Evolutionary conservation across 2,329 filamentous ascomycete species (phyloP), one percentile per base, ranked within the genome.

Genomic region (Ceratocystis ficicola): DNA sequence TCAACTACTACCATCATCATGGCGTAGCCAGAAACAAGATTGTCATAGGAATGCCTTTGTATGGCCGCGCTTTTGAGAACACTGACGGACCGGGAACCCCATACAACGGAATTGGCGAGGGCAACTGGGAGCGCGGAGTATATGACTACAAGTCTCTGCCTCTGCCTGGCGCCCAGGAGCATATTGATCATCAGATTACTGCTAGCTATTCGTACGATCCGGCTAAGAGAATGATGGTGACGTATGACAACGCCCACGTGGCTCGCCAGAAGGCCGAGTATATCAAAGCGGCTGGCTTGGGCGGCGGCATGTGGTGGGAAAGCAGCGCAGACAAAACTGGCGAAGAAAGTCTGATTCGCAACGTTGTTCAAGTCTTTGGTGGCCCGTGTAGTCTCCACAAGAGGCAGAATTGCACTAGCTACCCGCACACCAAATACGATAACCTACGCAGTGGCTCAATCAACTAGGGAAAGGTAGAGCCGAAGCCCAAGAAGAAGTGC

Each of bases 231-330:
- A 85, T 82, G 66, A 82, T 97, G 78, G 82, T 97, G 64, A 87
- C 83, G 55, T 97, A 95, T 73, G 88, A 91, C 73, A 93, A 84
- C 1, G 81, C 85, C 0, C 76, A 78, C 2, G 83, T 91, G 74
- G 87, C 85, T 2, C 78, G 78, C 69, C 73, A 76, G 69, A 97
- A 96, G 78, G 85, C 86, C 1, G 77, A 82, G 10, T 96, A 85
- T 73, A 83, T 96, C 72, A 82, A 79, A 72, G 74, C 82, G 22
- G 77, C 81, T 57, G 79, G 83, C 0, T 80, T 96, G 0, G 92
- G 91, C 1, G 93, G 93, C 20, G 90, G 83, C n/a, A 96, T 97
- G 92, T 97, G 90, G 90, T 96, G 91, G 91, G 92, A 96, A 77
- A 89, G 85, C 71, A 93, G 87, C 71, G 86, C 83, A 0, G 93